Conservation (phyloP, 2,329 filamentous ascomycete species). For the Verticillium tricorpus region DNA sequence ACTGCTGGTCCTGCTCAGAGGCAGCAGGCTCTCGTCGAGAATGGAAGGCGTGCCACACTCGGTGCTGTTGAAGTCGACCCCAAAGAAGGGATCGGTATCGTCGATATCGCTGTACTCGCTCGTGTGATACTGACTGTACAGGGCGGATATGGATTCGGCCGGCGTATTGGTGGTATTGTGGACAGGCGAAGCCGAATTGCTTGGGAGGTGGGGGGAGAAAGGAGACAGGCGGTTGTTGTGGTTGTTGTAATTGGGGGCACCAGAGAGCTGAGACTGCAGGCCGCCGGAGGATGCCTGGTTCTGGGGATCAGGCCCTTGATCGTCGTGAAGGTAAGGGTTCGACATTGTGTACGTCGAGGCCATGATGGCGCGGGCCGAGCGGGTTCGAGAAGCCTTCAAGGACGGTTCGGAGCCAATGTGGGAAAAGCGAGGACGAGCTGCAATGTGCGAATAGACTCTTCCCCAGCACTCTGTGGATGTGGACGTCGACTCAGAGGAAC, state of each 20-base stretch:
- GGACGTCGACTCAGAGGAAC: neutral
- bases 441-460: neutral
- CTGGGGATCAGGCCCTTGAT: slow-evolving; percentile 23
- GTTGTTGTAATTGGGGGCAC: slow-evolving; percentile 27
- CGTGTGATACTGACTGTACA: slow-evolving; percentile 40
- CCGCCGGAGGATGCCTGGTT: slow-evolving; percentile 19
- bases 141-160: slow-evolving; percentile 41
- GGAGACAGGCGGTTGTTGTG: slow-evolving; percentile 37
- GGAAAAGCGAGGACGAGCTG: neutral
- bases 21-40: slow-evolving; percentile 28
- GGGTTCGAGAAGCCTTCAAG: neutral
- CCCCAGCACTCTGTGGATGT: neutral
- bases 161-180: slow-evolving; percentile 38
- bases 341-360: slow-evolving; percentile 38
- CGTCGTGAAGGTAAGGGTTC: slow-evolving; percentile 33
- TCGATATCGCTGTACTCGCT: slow-evolving; percentile 43
- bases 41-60: slow-evolving; percentile 40
- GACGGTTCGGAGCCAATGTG: neutral
- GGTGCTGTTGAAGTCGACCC: slow-evolving; percentile 39
- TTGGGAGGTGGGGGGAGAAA: slow-evolving; percentile 35
- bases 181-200: slow-evolving; percentile 34
- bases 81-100: slow-evolving; percentile 47
- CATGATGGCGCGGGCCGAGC: slow-evolving; percentile 24
- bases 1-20: slow-evolving; percentile 11
- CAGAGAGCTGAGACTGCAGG: slow-evolving; percentile 18